phyloP scores from a whole-genome alignment of 2,329 filamentous ascomycete species.

The Uncinocarpus reesii region DNA sequence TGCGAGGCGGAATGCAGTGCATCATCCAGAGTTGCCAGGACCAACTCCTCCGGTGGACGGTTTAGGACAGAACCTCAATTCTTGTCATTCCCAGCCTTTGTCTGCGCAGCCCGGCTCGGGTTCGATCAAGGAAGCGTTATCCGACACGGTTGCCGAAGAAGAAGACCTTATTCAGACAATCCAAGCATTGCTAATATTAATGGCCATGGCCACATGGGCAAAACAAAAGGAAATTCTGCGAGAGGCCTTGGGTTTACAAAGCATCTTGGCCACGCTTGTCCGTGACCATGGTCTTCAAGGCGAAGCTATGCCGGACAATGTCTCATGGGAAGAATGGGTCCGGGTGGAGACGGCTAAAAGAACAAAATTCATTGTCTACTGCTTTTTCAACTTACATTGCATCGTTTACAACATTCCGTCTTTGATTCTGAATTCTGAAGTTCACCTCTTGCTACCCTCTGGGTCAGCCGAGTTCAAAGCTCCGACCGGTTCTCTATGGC shows the following conservation, averaged over 20 bases:
- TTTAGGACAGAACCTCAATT: conserved; percentile 21
- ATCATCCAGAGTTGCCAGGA: conserved; percentile 31
- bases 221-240: conserved; percentile 46
- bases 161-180: conserved; percentile 12
- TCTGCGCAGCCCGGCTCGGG: conserved; percentile 23
- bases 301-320: conserved; percentile 26
- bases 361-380: conserved; percentile 48
- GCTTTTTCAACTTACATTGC: conserved; percentile 50
- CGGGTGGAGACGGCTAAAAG: conserved; percentile 43
- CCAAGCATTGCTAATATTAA: conserved; percentile 41
- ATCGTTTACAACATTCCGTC: conserved; percentile 55
- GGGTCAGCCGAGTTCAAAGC: conserved; percentile 9
- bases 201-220: conserved; percentile 51
- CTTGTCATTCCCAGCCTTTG: conserved; percentile 30
- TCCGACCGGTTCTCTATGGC: conserved; percentile 6
- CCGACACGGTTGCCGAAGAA: conserved; percentile 27
- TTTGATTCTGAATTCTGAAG: conserved; percentile 45
- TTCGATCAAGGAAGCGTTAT: conserved; percentile 16
- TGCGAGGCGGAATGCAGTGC: conserved; percentile 39
- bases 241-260: conserved; percentile 48
- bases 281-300: conserved; percentile 43
- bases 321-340: conserved; percentile 48
- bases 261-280: conserved; percentile 46
- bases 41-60: conserved; percentile 23
- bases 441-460: conserved; percentile 46